These are phyloP conservation scores for Gymnopilus dilepis DNA, from an alignment of 768 basidiomycete genomes.

Conservation along the genomic window DNA sequence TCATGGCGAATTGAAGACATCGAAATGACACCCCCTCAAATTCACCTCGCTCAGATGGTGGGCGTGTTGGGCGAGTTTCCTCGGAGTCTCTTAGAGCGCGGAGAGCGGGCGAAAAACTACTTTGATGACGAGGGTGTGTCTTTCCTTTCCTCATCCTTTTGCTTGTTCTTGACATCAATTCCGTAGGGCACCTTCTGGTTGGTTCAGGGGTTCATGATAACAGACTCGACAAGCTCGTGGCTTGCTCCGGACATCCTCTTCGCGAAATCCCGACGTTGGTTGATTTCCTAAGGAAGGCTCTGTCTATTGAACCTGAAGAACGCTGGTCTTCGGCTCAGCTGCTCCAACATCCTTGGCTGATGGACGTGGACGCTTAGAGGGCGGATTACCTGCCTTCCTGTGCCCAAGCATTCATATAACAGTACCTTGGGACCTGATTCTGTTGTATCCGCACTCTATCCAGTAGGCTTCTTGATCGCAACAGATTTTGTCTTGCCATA, in stretches of 20 bases:
- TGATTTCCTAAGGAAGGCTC: not conserved
- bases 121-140: not conserved
- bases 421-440: no score
- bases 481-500: no score
- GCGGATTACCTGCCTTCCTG: no score
- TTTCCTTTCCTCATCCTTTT: no score
- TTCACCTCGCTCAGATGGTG: not conserved
- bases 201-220: no score
- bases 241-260: not conserved
- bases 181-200: not conserved
- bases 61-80: slow-evolving; percentile 3
- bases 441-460: no score
- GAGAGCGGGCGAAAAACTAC: not conserved
- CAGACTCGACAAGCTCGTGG: not conserved
- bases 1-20: not conserved
- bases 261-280: not conserved
- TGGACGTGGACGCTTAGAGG: not conserved
- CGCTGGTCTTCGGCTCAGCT: not conserved
- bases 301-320: not conserved
- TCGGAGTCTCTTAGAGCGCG: not conserved
- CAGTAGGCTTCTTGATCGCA: no score
- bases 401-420: no score
- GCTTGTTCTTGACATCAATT: no score
- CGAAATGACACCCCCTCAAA: not conserved
- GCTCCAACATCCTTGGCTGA: not conserved